Base-by-base conservation (phyloP, 1,139 yeast genomes). In the Geotrichum citri-aurantii region DNA sequence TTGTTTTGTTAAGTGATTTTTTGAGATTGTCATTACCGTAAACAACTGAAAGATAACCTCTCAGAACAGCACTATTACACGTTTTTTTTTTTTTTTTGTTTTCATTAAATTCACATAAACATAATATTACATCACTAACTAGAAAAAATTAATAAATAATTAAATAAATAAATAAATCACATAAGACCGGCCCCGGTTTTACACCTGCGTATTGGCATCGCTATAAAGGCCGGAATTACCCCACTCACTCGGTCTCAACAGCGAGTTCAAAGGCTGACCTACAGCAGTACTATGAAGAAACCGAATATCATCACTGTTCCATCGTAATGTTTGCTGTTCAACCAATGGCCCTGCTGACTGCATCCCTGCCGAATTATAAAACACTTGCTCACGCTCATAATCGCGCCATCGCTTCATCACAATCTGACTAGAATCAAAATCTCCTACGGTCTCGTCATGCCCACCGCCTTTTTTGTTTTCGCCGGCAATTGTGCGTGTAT, bases 401-500 rank as follows among this genome's bases (percentile, higher is more conserved):
- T 92, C 97, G 71, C 90, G 82, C 98, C 98, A 93, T 63, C 95
- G 81, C 77, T 85, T 88, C 93, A 92, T 91, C 59, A 81, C 81
- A 69, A 93, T 92, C 69, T 83, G 83, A 2, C 95, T 83, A 21
- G 95, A 87, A 71, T 93, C 98, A 71, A 93, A 93, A 62, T 84
- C 86, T 65, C 97, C 97, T 55, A 82, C 88, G 7, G 64, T 76
- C 50, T 76, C 82, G 58, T 83, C 90, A 69, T 89, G 95, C 29
- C 29, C 29, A 37, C 83, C 86, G 62, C 78, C 82, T 60, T 74
- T 23, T 14, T 51, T 52, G 44, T 58, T 62, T 4, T 80, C 89
- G 47, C 88, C 89, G 23, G 81, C 81, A 56, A 88, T 82, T 27
- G 84, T 80, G 77, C 96, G 81, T 1, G 97, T 90, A 66, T 88